Conservation (phyloP, 2,329 filamentous ascomycete species). For the Aspergillus sp. region DNA sequence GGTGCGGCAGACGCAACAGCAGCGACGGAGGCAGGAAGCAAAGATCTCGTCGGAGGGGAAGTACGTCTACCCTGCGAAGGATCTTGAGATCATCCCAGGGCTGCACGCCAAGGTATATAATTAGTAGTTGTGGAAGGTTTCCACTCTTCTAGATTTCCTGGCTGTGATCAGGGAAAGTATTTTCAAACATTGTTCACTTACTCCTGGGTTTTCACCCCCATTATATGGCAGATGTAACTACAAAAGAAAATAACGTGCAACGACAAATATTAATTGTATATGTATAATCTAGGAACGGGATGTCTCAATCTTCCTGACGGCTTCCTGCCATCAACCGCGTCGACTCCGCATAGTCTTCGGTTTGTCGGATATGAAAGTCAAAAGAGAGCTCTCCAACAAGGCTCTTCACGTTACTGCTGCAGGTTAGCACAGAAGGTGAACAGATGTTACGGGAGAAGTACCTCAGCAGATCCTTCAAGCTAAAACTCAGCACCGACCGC, state of each 20-base stretch:
- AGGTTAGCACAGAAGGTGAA: constrained; percentile 5
- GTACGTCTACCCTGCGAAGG: constrained; percentile 33
- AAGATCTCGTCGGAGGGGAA: constrained; percentile 38
- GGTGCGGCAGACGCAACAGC: constrained; percentile 42
- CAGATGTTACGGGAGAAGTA: constrained; percentile 12
- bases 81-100: constrained; percentile 43
- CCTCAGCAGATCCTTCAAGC: constrained; percentile 26
- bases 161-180: too few relatives aligned
- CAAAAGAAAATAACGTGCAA: too few relatives aligned
- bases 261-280: too few relatives aligned
- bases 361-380: constrained; percentile 18
- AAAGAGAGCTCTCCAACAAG: constrained; percentile 34
- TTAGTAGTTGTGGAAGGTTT: constrained; percentile 9
- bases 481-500: constrained; percentile 28
- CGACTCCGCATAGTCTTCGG: constrained; percentile 5
- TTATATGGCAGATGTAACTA: too few relatives aligned
- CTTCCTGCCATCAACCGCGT: constrained; percentile 9
- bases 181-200: too few relatives aligned
- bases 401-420: constrained; percentile 24
- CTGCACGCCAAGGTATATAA: constrained; percentile 41
- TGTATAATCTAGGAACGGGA: too few relatives aligned
- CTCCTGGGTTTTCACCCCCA: too few relatives aligned
- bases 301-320: background rate
- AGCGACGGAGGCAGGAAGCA: constrained; percentile 32
- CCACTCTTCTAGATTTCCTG: too few relatives aligned